Evolutionary conservation across 192 early-diverging fungal species (phyloP).

Genomic region (Mortierella claussenii): DNA sequence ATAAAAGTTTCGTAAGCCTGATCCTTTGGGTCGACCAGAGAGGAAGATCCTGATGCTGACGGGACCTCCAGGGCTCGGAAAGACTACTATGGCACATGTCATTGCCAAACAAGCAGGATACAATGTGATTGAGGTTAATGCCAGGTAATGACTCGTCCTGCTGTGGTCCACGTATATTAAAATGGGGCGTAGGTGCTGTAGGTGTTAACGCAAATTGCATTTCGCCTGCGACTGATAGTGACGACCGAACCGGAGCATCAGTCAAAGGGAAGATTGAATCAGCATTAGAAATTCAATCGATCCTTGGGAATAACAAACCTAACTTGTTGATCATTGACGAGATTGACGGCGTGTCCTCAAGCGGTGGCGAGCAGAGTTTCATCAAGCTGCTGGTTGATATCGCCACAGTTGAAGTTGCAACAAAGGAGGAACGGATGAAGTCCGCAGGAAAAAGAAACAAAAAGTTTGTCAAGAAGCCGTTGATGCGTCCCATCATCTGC

Average conservation of each 20-base stretch:
- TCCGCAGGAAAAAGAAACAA: conserved; percentile 27
- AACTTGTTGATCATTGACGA: conserved; percentile 94
- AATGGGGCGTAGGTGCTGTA: no score
- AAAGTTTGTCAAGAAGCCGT: conserved; percentile 55
- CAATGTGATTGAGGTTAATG: conserved; percentile 93
- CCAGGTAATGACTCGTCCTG: no score
- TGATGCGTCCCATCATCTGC: conserved; percentile 95
- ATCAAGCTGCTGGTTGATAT: conserved; percentile 82
- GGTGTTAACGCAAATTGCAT: no score
- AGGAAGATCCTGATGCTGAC: conserved; percentile 73
- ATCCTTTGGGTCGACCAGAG: conserved; percentile 48
- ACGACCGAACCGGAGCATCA: conserved; percentile 88
- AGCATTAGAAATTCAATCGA: conserved; percentile 82
- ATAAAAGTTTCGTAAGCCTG: conserved; percentile 45
- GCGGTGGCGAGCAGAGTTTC: conserved; percentile 83
- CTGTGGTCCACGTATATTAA: no score
- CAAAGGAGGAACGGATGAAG: conserved; percentile 15
- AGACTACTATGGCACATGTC: conserved; percentile 97
- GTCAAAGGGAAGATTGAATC: conserved; percentile 80
- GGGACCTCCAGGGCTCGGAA: conserved; percentile 94
- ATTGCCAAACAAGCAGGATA: conserved; percentile 92
- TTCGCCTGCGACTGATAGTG: no score
- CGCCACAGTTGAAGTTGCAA: conserved; percentile 53
- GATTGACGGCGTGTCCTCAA: conserved; percentile 88
- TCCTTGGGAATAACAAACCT: conserved; percentile 72